Evolutionary conservation across 164 flowering plant species (phyloP).

Genomic region (Berberis thunbergii): DNA sequence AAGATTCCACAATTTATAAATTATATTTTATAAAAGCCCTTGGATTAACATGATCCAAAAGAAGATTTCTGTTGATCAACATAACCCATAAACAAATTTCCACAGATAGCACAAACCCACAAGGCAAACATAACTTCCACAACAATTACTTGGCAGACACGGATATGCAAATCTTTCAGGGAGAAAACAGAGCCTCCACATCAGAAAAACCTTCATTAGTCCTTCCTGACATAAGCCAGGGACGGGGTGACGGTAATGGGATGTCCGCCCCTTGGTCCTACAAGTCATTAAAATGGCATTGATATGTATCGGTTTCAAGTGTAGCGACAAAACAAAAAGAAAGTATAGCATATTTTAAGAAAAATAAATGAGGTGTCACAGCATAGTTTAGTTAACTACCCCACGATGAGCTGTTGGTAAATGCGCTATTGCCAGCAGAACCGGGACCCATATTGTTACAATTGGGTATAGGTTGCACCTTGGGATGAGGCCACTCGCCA

Average conservation of each 20-base stretch:
- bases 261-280: slow-evolving; percentile 61
- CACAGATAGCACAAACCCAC: slow-evolving; percentile 20
- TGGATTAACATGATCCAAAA: slow-evolving; percentile 17
- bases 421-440: slow-evolving; percentile 50
- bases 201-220: slow-evolving; percentile 54
- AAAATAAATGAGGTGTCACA: not conserved
- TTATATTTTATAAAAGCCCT: slow-evolving; percentile 38
- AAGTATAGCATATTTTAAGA: not conserved
- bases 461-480: slow-evolving; percentile 32
- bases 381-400: slow-evolving; percentile 32
- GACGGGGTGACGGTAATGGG: slow-evolving; percentile 50
- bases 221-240: slow-evolving; percentile 59
- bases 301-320: not conserved
- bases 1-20: slow-evolving; percentile 21
- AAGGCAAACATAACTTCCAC: slow-evolving; percentile 7
- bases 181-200: slow-evolving; percentile 9
- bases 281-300: slow-evolving; percentile 14
- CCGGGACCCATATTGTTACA: slow-evolving; percentile 39
- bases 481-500: slow-evolving; percentile 48
- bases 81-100: too few relatives aligned
- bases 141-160: slow-evolving; percentile 14
- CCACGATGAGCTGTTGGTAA: slow-evolving; percentile 48
- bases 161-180: slow-evolving; percentile 14
- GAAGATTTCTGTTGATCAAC: slow-evolving; percentile 10
- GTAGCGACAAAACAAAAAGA: not conserved